phyloP scores from a whole-genome alignment of 2,329 filamentous ascomycete genomes.

The Microcera coccophila region DNA sequence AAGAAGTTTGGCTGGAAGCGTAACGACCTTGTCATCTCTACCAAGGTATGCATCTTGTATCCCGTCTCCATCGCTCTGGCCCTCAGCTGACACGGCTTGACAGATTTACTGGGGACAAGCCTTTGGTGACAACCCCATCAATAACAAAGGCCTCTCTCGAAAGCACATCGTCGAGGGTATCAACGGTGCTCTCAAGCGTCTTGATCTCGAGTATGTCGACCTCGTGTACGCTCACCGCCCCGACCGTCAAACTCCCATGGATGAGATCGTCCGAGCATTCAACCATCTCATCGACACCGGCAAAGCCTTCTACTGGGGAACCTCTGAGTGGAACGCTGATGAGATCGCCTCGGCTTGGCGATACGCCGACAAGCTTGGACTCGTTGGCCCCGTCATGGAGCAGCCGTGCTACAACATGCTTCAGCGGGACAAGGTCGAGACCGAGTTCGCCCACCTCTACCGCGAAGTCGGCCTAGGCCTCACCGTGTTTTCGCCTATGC shows the following conservation, averaged over 20 bases:
- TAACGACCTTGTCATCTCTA: slow-evolving; percentile 58
- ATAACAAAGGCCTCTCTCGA: slow-evolving; percentile 63
- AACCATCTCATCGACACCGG: slow-evolving; percentile 66
- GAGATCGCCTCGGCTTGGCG: slow-evolving; percentile 62
- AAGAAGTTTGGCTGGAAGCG: slow-evolving; percentile 58
- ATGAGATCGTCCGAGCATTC: slow-evolving; percentile 67
- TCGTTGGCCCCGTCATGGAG: slow-evolving; percentile 63
- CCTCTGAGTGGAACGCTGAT: slow-evolving; percentile 62
- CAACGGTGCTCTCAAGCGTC: slow-evolving; percentile 53
- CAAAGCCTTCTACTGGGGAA: slow-evolving; percentile 69
- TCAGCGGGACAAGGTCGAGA: slow-evolving; percentile 58
- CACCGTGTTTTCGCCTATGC: slow-evolving; percentile 60
- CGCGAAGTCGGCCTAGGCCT: slow-evolving; percentile 57
- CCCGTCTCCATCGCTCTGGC: not conserved
- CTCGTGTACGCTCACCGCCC: slow-evolving; percentile 66
- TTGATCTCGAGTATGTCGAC: slow-evolving; percentile 60
- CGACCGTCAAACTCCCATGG: slow-evolving; percentile 64
- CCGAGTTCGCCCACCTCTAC: slow-evolving; percentile 59
- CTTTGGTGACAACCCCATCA: slow-evolving; percentile 59
- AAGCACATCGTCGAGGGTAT: slow-evolving; percentile 69
- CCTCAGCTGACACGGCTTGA: slow-evolving; percentile 1
- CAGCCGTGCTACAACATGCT: slow-evolving; percentile 66
- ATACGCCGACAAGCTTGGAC: slow-evolving; percentile 55
- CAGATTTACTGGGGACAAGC: slow-evolving; percentile 62
- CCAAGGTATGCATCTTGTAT: slow-evolving; percentile 42